Percentiles rank a stretch among this genome's conserved stretches.
Evolutionary conservation across 2,329 filamentous ascomycete species (phyloP).

Genomic region (Fusarium concolor): DNA sequence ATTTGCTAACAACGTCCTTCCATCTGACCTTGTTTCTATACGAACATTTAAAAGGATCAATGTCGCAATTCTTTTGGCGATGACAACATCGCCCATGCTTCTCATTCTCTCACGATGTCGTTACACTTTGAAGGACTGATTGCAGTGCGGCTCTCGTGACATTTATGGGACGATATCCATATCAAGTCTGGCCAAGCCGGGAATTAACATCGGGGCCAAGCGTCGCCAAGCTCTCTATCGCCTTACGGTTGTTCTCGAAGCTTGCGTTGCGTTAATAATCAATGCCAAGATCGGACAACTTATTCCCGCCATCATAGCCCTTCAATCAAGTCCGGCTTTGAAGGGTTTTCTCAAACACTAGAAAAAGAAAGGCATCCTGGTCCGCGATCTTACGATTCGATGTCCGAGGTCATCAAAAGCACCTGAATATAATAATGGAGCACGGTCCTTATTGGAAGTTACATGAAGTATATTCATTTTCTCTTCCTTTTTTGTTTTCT

Average conservation of each 20-base stretch:
- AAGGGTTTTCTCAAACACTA: too few relatives aligned
- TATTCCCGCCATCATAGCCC: too few relatives aligned
- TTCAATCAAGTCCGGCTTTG: too few relatives aligned
- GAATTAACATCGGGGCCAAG: slow-evolving; percentile 1
- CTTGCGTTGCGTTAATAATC: neutral
- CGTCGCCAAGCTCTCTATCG: neutral
- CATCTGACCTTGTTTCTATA: neutral
- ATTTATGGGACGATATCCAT: neutral
- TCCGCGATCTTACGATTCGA: too few relatives aligned
- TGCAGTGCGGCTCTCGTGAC: slow-evolving; percentile 2
- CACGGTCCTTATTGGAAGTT: too few relatives aligned
- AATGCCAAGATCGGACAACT: too few relatives aligned
- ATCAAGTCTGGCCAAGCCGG: slow-evolving; percentile 24
- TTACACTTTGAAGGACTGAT: neutral
- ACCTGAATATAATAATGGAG: too few relatives aligned
- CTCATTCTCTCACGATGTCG: neutral
- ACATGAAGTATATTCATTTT: too few relatives aligned
- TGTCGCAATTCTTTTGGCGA: slow-evolving; percentile 14
- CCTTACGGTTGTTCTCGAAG: slow-evolving; percentile 4
- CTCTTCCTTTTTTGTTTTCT: too few relatives aligned
- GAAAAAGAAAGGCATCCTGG: too few relatives aligned
- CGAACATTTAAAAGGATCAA: neutral
- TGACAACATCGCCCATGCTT: slow-evolving; percentile 20
- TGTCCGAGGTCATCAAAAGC: too few relatives aligned
- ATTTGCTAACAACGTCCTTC: too few relatives aligned